Conservation (phyloP, 2,329 filamentous ascomycete genomes). For the Knufia fluminis region DNA sequence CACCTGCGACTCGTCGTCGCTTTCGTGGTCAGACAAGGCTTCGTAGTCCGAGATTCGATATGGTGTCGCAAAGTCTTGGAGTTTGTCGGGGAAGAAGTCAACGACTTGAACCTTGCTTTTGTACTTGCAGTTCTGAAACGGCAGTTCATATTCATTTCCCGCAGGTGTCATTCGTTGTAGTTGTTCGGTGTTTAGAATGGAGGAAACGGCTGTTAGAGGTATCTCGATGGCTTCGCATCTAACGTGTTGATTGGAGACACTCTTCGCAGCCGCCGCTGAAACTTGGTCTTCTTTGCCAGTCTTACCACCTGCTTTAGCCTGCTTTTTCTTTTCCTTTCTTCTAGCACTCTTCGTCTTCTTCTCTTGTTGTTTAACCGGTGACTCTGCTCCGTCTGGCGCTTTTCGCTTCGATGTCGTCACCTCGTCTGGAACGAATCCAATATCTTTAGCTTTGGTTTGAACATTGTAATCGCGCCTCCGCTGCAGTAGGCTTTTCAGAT, state of each 20-base stretch:
- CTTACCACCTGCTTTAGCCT: background rate
- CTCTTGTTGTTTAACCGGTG: constrained; percentile 9
- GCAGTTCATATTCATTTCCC: constrained; percentile 43
- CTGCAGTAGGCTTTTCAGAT: constrained; percentile 49
- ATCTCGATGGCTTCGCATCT: constrained; percentile 37
- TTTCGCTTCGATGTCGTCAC: background rate
- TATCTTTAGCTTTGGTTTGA: background rate
- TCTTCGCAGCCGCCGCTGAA: constrained; percentile 10
- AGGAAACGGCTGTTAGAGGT: constrained; percentile 31
- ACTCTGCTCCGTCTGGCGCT: background rate
- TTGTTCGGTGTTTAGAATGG: constrained; percentile 41
- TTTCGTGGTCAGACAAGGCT: constrained; percentile 35
- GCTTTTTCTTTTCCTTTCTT: constrained; percentile 22
- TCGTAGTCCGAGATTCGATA: constrained; percentile 43
- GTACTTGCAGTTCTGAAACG: constrained; percentile 68
- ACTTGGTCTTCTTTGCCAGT: background rate
- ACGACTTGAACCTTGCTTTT: constrained; percentile 62
- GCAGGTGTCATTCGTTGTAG: constrained; percentile 40
- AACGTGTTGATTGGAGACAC: constrained; percentile 30
- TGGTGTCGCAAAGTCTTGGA: constrained; percentile 60
- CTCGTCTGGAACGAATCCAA: background rate
- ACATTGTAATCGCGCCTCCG: constrained; percentile 54
- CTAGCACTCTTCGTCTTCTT: constrained; percentile 8
- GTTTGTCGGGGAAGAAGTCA: constrained; percentile 62
- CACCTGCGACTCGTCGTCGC: constrained; percentile 23